Evolutionary conservation across 805 yeast genomes (phyloP), one percentile per base, ranked within the genome.

Genomic region (Cyberlindnera euphorbiiphila): DNA sequence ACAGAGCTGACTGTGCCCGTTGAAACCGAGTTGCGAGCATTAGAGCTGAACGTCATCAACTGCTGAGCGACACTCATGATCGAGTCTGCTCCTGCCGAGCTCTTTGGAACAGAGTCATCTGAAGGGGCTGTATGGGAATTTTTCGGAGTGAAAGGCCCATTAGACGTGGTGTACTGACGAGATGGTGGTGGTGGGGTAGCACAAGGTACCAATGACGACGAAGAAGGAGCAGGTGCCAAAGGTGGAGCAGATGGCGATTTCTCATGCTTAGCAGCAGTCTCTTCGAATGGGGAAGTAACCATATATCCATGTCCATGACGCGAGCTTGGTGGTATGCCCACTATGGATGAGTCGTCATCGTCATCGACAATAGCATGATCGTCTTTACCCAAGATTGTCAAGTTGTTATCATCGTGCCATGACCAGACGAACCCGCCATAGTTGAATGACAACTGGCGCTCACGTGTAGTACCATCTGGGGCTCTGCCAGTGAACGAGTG

Each of bases 351-450:
- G 12, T 27, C 32, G 9, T 25, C 33, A 9, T 36, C 42, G 7
- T 45, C 47, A 10, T 40, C 47, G 7, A 32, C 7, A 4, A 40
- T 25, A 3, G 34, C 47, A 5, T 37, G 46, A n/a, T 44, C 43
- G 21, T 51, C 54, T 25, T 42, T 46, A 2, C 56, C 56, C 15
- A 51, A 21, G 9, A 53, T 45, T 2, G 37, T 43, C 19, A 52
- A 31, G 29, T 45, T 45, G 30, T 51, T 40, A 8, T 51, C 46
- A 33, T 52, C 48, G 3, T 42, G 34, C 50, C 54, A 54, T 18
- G 43, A 37, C 59, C 59, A 54, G 11, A 52, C 46, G 27, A 51
- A 53, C 3, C 59, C 59, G 30, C 56, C 59, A 46, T 53, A 54
- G 22, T 50, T 49, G 32, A 53, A 54, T 1, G 50, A 46, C 20